phyloP scores from a whole-genome alignment of 2,329 filamentous ascomycete genomes.

The Fusarium nematophilum region DNA sequence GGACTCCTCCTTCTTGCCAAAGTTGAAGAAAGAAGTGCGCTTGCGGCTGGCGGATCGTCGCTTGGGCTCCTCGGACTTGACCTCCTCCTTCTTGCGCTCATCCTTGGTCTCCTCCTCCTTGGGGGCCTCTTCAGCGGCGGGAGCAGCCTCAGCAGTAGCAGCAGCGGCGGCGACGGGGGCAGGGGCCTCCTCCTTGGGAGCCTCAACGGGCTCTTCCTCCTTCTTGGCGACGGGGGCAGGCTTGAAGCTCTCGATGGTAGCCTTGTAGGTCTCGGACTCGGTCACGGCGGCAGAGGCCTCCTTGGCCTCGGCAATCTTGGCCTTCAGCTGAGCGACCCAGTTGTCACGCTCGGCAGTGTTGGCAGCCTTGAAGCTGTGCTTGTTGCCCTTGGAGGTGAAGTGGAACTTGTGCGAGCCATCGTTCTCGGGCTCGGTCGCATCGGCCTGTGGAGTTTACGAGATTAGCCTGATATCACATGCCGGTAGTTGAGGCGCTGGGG shows the following conservation, averaged over 20 bases:
- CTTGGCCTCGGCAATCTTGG: slow-evolving; percentile 87
- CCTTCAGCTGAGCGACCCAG: slow-evolving; percentile 88
- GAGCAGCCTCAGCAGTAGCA: slow-evolving; percentile 41
- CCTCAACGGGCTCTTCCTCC: slow-evolving; percentile 54
- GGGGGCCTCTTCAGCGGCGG: slow-evolving; percentile 48
- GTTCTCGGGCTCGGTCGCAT: slow-evolving; percentile 76
- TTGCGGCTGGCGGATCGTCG: slow-evolving; percentile 73
- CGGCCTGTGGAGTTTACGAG: slow-evolving; percentile 55
- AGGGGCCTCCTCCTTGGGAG: slow-evolving; percentile 44
- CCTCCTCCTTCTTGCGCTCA: slow-evolving; percentile 58
- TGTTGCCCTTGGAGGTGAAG: slow-evolving; percentile 86
- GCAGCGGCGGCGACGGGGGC: slow-evolving; percentile 40
- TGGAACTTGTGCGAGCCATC: slow-evolving; percentile 85
- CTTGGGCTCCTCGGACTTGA: slow-evolving; percentile 69
- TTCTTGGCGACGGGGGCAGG: slow-evolving; percentile 57
- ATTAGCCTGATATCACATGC: slow-evolving; percentile 26
- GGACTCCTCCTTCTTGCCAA: slow-evolving; percentile 65
- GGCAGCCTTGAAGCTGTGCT: slow-evolving; percentile 92
- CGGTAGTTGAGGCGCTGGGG: slow-evolving; percentile 30
- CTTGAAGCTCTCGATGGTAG: slow-evolving; percentile 77
- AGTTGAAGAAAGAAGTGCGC: slow-evolving; percentile 73
- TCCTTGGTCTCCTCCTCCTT: slow-evolving; percentile 51
- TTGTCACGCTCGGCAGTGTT: slow-evolving; percentile 83
- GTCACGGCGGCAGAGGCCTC: slow-evolving; percentile 78
- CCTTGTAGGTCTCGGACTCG: slow-evolving; percentile 89